Evolutionary conservation across 2,329 filamentous ascomycete species (phyloP), one percentile per base, ranked within the genome.

Genomic region (Penicillium sp.): DNA sequence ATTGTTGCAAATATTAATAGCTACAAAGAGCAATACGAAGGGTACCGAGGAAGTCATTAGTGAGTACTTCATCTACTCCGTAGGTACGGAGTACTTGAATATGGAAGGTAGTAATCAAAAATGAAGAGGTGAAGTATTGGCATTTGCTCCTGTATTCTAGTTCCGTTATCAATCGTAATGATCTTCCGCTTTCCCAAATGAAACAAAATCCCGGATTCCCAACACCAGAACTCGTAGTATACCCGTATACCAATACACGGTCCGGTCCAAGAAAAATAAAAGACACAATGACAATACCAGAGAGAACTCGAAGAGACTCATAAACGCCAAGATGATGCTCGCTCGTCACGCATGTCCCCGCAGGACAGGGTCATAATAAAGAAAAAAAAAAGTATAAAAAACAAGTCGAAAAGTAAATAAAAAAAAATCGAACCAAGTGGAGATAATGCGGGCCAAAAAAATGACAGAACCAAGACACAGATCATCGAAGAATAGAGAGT

Each of bases 281-380:
- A 26, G n/a, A n/a, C 4, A 33, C 30, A 33, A 33, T 4, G 12
- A 53, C 13, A 17, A 58, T 60, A 63, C 60, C 62, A 55, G n/a
- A 53, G 49, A 19, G 22, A 10, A 30, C 12, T 55, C n/a, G 8
- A 45, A 49, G 10, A 26, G 45, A n/a, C 53, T 35, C 13, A 56
- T 53, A 53, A 63, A 67, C 63, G 65, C 65, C 64, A 56, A 62
- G 49, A 61, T 61, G 42, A 66, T 66, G 64, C 64, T 66, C 62
- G 62, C 64, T 66, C 60, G 57, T 60, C 57, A 63, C 57, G 22
- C 40, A 56, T 35, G 22, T 30, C 24, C 53, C 54, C 19, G 15
- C 19, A 57, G 22, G 40, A 7, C 42, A 12, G 42, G 42, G 42
- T 57, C 38, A 44, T 40, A 19, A 26, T 19, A 33, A 37, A 35